Evolutionary conservation across 179 eudicot species (phyloP), one percentile per base, ranked within the genome.

Genomic region (Carnegiea gigantea): DNA sequence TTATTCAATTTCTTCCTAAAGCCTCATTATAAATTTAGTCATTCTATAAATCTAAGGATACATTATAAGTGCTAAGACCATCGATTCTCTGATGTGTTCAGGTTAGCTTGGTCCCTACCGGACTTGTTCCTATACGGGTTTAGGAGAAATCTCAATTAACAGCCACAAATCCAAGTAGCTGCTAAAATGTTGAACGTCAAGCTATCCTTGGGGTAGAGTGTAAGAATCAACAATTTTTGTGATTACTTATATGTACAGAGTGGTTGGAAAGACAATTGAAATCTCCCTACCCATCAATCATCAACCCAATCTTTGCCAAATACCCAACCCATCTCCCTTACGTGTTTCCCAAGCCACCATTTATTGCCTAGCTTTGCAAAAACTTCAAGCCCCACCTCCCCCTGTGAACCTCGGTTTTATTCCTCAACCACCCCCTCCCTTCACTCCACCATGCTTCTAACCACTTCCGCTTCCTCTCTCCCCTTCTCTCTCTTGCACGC

Each of bases 361-460:
- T 70, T 59, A 21, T 82, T 77, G 60, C 84, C 77, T 76, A 54
- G 65, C 84, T 77, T 82, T 30, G 43, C 80, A 77, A 76, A 70
- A 82, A 82, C 80, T 79, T 54, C 84, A 68, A 33, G 38, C 18
- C 20, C 72, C 28, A 62, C 62, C 62, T 28, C 51, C 65, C 38
- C 73, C 30, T 57, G 18, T 57, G 62, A 57, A 20, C 62, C 62
- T 57, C 62, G 4, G 20, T 57, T 57, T 57, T 57, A 57, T 57
- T 44, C 60, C n/a, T 23, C 57, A 49, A 38, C 20, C 36, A 33
- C 23, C 74, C 33, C 9, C 67, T 6, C 57, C 14, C 14, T 80
- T 28, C 21, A 48, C 24, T 76, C 78, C 67, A 8, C 40, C 64
- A 8, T 77, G 21, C 49, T 77, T 9, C n/a, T 54, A 14, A 38